Evolutionary conservation across 257 asterid genomes (phyloP).

Genomic region (Cruciata laevipes): DNA sequence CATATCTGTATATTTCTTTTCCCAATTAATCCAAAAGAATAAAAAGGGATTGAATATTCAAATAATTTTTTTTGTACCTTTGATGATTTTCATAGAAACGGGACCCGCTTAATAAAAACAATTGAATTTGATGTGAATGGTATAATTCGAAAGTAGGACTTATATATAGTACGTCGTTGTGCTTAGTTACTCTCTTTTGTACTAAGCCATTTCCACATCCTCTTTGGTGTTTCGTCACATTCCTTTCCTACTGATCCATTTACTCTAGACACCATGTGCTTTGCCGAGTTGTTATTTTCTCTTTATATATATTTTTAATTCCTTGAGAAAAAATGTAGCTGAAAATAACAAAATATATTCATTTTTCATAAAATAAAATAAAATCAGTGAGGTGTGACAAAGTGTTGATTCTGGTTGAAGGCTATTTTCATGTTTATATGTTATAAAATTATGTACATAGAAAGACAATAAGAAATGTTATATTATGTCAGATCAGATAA

Average conservation of each 20-base stretch:
- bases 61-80: no score
- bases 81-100: slow-evolving; percentile 1
- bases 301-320: background rate
- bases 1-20: no score
- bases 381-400: no score
- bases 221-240: slow-evolving; percentile 18
- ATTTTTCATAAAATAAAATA: no score
- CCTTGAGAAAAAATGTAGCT: no score
- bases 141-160: slow-evolving; percentile 9
- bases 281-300: background rate
- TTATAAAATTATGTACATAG: no score
- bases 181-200: background rate
- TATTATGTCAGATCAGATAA: no score
- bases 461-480: no score
- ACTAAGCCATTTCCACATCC: slow-evolving; percentile 12
- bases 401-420: no score
- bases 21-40: background rate
- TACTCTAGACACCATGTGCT: slow-evolving; percentile 20
- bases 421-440: no score
- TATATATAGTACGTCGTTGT: background rate
- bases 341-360: no score
- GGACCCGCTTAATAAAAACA: slow-evolving; percentile 17
- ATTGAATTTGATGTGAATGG: slow-evolving; percentile 21
- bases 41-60: background rate
- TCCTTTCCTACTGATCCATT: slow-evolving; percentile 28